A percentile compares a stretch with the other conserved stretches of the same genome.
Conservation (phyloP, 2,329 filamentous ascomycete species). For the Mariannaea sp. region DNA sequence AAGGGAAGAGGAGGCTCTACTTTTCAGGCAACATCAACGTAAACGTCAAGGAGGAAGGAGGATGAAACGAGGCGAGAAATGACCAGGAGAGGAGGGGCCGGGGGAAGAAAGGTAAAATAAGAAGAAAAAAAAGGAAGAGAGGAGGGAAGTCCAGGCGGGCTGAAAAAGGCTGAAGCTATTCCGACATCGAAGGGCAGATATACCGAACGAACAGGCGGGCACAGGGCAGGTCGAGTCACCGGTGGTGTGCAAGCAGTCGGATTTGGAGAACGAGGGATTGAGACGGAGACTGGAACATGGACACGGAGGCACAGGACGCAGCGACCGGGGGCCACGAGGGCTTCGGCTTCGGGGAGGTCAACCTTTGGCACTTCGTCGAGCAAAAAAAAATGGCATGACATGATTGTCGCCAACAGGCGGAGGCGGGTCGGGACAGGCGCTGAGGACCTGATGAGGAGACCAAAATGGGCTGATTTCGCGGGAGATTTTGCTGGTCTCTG, state of each 20-base stretch:
- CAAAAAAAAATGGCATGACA: conserved; percentile 45
- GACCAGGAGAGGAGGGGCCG: conserved; percentile 16
- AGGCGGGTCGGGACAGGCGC: conserved; percentile 36
- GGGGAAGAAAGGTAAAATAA: conserved; percentile 6
- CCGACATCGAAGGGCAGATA: conserved; percentile 34
- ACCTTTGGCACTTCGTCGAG: conserved; percentile 17
- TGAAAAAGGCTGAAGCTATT: conserved; percentile 39
- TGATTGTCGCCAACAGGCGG: conserved; percentile 40
- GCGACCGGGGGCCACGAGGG: conserved; percentile 30
- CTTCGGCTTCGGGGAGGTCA: conserved; percentile 23
- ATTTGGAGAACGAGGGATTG: conserved; percentile 5
- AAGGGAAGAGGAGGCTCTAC: conserved; percentile 1
- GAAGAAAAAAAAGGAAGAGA: conserved; percentile 22
- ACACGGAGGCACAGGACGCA: conserved; percentile 21
- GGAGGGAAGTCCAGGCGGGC: conserved; percentile 3
- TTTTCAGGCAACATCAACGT: conserved; percentile 10
- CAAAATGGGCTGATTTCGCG: conserved; percentile 46
- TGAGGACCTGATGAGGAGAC: conserved; percentile 41
- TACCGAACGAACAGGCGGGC: conserved; percentile 29
- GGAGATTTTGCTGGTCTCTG: conserved; percentile 37
- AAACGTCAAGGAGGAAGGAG: conserved; percentile 13
- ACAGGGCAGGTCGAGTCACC: conserved; percentile 9
- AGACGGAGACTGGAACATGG: conserved; percentile 28
- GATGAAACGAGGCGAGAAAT: conserved; percentile 1
- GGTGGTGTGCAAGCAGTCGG: conserved; percentile 3